phyloP scores from a whole-genome alignment of 495 filamentous ascomycete genomes.

The Letharia columbiana region DNA sequence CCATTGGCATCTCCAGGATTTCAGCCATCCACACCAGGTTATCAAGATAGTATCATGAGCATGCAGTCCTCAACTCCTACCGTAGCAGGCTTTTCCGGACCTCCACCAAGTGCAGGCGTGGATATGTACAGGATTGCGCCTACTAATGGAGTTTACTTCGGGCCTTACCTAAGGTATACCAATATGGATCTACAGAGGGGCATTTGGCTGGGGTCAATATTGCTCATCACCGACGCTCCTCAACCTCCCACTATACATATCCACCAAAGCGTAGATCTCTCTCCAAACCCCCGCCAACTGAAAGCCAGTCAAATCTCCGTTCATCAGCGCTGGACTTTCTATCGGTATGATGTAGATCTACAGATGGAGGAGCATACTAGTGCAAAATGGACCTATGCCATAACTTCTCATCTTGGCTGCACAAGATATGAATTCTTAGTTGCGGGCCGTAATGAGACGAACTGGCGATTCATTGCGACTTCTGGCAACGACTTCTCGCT shows the following conservation, averaged over 20 bases:
- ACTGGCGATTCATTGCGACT: constrained; percentile 95
- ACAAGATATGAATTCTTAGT: constrained; percentile 98
- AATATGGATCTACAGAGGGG: constrained; percentile 96
- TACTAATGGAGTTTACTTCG: constrained; percentile 97
- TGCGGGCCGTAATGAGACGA: constrained; percentile 78
- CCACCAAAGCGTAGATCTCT: constrained; percentile 82
- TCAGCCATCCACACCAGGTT: constrained; percentile 57
- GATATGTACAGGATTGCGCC: constrained; percentile 88
- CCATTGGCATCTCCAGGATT: constrained; percentile 70
- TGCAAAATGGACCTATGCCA: constrained; percentile 96
- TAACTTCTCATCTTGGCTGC: constrained; percentile 92
- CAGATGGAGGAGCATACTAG: constrained; percentile 76
- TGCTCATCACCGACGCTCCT: constrained; percentile 82
- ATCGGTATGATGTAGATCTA: constrained; percentile 87
- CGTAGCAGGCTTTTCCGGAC: constrained; percentile 65
- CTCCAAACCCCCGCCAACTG: constrained; percentile 85
- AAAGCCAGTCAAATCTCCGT: constrained; percentile 74
- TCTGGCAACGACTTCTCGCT: constrained; percentile 92
- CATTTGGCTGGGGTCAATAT: constrained; percentile 74
- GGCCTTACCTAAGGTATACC: constrained; percentile 87
- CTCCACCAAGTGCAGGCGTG: constrained; percentile 77
- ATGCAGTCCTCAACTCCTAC: constrained; percentile 64
- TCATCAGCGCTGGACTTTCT: constrained; percentile 92
- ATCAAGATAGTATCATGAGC: constrained; percentile 68
- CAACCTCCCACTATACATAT: constrained; percentile 96